Conservation (phyloP, 495 filamentous ascomycete genomes). For the Barbatosphaeria neglecta region DNA sequence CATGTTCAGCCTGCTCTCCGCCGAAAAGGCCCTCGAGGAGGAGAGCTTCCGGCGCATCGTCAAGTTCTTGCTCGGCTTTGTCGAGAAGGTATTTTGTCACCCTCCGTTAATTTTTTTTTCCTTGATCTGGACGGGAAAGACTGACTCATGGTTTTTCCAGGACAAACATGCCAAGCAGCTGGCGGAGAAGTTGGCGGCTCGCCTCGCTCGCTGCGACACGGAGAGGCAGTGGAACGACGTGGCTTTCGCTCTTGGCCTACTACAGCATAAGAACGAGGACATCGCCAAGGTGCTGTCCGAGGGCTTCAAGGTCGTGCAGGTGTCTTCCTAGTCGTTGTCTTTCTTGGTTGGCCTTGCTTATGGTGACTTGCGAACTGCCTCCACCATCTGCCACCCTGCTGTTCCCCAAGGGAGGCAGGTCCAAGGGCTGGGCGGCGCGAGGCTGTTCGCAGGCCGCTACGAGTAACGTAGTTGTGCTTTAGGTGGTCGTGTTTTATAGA, state of each 20-base stretch:
- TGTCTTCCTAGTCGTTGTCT: conserved; percentile 46
- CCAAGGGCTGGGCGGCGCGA: too few species aligned
- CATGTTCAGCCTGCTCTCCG: conserved; percentile 89
- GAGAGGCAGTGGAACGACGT: conserved; percentile 97
- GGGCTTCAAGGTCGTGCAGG: conserved; percentile 76
- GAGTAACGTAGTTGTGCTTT: too few species aligned
- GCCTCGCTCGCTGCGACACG: conserved; percentile 74
- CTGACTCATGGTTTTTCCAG: conserved; percentile 27
- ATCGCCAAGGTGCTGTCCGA: conserved; percentile 72
- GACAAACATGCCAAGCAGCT: conserved; percentile 98
- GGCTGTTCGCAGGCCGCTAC: too few species aligned
- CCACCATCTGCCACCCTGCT: too few species aligned
- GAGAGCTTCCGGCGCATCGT: conserved; percentile 73
- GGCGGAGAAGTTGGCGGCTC: conserved; percentile 81
- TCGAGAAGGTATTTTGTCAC: conserved; percentile 70
- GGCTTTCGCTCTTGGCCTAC: conserved; percentile 72
- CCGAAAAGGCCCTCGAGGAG: conserved; percentile 71
- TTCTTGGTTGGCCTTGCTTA: too few species aligned
- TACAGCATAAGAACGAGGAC: conserved; percentile 97
- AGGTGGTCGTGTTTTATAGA: too few species aligned
- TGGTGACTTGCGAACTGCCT: too few species aligned
- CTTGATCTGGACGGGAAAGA: not conserved
- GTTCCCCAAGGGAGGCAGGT: too few species aligned
- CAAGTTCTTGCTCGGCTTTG: conserved; percentile 85
- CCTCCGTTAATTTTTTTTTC: not conserved